Conservation (phyloP, 495 filamentous ascomycete species). For the Chlorociboria aeruginascens region DNA sequence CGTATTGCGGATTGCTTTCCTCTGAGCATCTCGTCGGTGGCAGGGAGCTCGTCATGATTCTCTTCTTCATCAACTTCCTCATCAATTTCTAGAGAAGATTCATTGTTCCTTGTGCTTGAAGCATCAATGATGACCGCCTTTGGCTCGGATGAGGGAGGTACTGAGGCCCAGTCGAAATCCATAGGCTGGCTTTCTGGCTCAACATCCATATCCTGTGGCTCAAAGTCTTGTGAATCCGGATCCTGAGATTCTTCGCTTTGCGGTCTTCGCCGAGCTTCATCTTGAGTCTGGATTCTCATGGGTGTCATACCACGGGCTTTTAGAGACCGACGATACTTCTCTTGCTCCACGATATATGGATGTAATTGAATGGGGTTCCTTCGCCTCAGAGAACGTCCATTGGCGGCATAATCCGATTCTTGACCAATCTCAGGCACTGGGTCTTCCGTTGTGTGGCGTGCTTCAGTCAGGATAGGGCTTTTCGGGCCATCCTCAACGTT, state of each 20-base stretch:
- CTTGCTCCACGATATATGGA: slow-evolving; percentile 57
- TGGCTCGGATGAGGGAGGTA: neutral
- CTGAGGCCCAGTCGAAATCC: slow-evolving; percentile 9
- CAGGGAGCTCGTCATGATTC: slow-evolving; percentile 28
- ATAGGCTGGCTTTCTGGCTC: slow-evolving; percentile 14
- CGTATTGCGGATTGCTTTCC: slow-evolving; percentile 3
- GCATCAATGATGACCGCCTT: slow-evolving; percentile 18
- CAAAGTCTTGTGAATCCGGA: slow-evolving; percentile 12
- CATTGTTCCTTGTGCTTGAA: slow-evolving; percentile 1
- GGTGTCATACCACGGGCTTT: slow-evolving; percentile 52
- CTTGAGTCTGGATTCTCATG: slow-evolving; percentile 33
- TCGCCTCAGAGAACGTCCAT: slow-evolving; percentile 42
- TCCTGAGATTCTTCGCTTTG: slow-evolving; percentile 7
- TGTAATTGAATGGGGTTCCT: slow-evolving; percentile 67
- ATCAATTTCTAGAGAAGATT: slow-evolving; percentile 14
- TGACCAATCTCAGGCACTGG: too few relatives aligned
- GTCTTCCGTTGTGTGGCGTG: too few relatives aligned
- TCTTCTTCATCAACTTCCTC: slow-evolving; percentile 4
- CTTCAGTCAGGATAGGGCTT: too few relatives aligned
- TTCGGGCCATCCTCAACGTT: too few relatives aligned
- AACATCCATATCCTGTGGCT: slow-evolving; percentile 13
- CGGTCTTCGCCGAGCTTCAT: slow-evolving; percentile 17
- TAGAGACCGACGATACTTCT: slow-evolving; percentile 48
- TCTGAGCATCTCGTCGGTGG: slow-evolving; percentile 19
- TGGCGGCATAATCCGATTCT: too few relatives aligned